Evolutionary conservation across 768 basidiomycete genomes (phyloP).

Genomic region (Mycena vulgaris): DNA sequence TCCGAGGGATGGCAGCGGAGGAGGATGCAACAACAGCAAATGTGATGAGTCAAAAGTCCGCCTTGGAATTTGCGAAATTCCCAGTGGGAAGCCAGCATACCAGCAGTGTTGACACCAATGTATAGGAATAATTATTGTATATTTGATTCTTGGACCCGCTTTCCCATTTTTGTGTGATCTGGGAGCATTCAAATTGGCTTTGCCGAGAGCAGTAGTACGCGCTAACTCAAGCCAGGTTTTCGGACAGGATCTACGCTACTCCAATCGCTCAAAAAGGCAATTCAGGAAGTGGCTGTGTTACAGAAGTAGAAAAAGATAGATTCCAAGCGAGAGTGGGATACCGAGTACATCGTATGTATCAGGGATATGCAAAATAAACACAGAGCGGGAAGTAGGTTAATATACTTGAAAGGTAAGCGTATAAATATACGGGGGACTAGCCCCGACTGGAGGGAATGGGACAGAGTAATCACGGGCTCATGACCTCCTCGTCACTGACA

Average conservation of each 20-base stretch:
- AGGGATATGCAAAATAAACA: conserved; percentile 6
- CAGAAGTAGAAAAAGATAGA: not conserved
- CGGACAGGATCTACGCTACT: too few relatives aligned
- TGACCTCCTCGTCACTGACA: conserved; percentile 36
- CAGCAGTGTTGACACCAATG: too few relatives aligned
- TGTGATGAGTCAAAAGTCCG: too few relatives aligned
- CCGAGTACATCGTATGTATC: conserved; percentile 15
- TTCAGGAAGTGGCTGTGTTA: not conserved
- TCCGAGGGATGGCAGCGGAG: conserved; percentile 24
- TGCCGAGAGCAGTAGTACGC: too few relatives aligned
- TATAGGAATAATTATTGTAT: too few relatives aligned
- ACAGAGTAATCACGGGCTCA: not conserved
- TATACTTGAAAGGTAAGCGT: conserved; percentile 13
- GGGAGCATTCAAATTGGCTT: too few relatives aligned
- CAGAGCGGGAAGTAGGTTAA: not conserved
- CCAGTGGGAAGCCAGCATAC: too few relatives aligned
- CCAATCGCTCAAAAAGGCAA: not conserved
- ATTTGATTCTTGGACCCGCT: too few relatives aligned
- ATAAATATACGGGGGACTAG: conserved; percentile 29
- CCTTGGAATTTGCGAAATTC: too few relatives aligned
- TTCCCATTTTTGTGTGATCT: too few relatives aligned
- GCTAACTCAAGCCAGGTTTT: too few relatives aligned
- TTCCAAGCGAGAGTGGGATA: conserved; percentile 20
- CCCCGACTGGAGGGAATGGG: not conserved
- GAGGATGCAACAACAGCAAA: too few relatives aligned